A percentile compares a stretch with the other conserved stretches of the same genome.
Evolutionary conservation across 257 asterid species (phyloP).

Genomic region (Solanum ahanhuiri): DNA sequence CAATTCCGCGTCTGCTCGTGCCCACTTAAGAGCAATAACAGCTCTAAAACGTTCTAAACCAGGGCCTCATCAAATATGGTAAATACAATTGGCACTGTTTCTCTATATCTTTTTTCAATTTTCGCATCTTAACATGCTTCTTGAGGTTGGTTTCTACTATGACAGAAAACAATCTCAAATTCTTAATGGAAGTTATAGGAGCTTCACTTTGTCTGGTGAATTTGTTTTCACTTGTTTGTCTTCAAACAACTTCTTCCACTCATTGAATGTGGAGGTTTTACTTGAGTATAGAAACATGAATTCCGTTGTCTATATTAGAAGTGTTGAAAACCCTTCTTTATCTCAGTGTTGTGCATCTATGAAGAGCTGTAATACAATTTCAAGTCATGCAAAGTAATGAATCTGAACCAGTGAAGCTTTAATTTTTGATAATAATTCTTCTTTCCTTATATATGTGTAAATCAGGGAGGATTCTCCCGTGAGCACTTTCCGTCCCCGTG

Average conservation of each 20-base stretch:
- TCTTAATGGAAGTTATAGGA: not conserved
- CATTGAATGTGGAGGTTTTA: not conserved
- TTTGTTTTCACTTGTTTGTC: not conserved
- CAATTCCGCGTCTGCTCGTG: slow-evolving; percentile 83
- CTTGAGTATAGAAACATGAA: not conserved
- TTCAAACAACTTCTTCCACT: not conserved
- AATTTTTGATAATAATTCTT: not conserved
- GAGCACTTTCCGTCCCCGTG: slow-evolving; percentile 89
- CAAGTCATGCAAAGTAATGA: not conserved
- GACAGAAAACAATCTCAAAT: not conserved
- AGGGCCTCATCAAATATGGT: slow-evolving; percentile 78
- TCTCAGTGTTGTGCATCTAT: not conserved
- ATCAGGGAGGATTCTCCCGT: slow-evolving; percentile 88
- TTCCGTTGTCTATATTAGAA: not conserved
- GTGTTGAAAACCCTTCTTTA: not conserved
- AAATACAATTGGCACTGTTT: slow-evolving; percentile 8
- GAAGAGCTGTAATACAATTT: not conserved
- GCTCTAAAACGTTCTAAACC: slow-evolving; percentile 81
- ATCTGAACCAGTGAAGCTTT: not conserved
- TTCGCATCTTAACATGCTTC: not conserved
- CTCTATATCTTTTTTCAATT: not conserved
- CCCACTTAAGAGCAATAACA: slow-evolving; percentile 95
- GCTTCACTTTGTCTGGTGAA: not conserved
- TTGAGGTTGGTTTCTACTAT: not conserved
- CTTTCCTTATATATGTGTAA: not conserved